Evolutionary conservation across 1,284 basidiomycete species (phyloP), one percentile per base, ranked within the genome.

Genomic region (Ustilago hordei): DNA sequence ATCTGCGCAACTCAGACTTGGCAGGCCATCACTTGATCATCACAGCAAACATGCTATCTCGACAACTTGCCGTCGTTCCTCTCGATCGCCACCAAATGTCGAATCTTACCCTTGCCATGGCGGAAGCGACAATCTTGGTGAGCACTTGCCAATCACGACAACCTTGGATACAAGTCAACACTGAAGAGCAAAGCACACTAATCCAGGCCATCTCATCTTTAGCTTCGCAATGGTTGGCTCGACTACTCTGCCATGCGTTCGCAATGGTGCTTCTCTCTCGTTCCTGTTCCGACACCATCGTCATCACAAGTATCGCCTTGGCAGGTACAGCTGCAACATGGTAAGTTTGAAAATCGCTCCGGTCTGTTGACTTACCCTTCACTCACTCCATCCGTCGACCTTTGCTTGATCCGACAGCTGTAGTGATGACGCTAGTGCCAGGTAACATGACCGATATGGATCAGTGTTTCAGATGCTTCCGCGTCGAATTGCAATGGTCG

Each of bases 161-260:
- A 38, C 43, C 38, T 47, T 23, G 1, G 2, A 28, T 4, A 12
- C 3, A 8, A 28, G 50, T 9, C 28, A 23, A 31, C 23, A 13
- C 11, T 28, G 23, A 28, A 28, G 23, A 28, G 23, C 23, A 28
- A 28, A 28, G 23, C 23, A 19, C n/a, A 45, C 43, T 45, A 45
- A 45, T 45, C 19, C n/a, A 6, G 43, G 43, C 7, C n/a, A 19
- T 45, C 7, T 41, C 5, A 39, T 35, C 12, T 12, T 41, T 31
- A 69, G 67, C 62, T 69, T 31, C 52, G 67, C 17, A n/a, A 47
- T 19, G 58, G 61, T 5, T 69, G 67, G 67, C 67, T 69, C 43
- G 36, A 48, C 23, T 36, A 64, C 17, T 60, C 67, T 4, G 54
- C 59, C 17, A 23, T 60, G 11, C 38, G 23, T 5, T 38, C 55